A percentile compares a stretch with the other conserved stretches of the same genome.
phyloP scores from a whole-genome alignment of 2,329 filamentous ascomycete genomes.

The Fusarium sp. region DNA sequence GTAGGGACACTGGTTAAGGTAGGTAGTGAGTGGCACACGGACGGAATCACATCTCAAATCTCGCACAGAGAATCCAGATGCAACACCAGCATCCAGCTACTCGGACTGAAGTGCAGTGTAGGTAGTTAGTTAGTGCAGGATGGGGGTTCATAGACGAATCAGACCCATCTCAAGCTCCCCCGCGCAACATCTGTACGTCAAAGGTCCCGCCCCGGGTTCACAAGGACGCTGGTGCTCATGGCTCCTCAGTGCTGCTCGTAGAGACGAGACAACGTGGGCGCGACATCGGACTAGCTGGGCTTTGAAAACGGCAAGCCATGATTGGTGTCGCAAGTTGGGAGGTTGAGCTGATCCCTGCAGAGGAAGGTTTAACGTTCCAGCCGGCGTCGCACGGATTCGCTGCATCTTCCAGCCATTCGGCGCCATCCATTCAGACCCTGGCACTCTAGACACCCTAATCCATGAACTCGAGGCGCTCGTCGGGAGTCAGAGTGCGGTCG shows the following conservation, averaged over 20 bases:
- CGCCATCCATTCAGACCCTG: slow-evolving; percentile 28
- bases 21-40: slow-evolving; percentile 10
- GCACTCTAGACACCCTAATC: slow-evolving; percentile 14
- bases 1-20: slow-evolving; percentile 13
- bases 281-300: slow-evolving; percentile 46
- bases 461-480: slow-evolving; percentile 15
- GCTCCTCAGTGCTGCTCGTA: slow-evolving; percentile 1
- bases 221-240: slow-evolving; percentile 6
- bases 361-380: slow-evolving; percentile 43
- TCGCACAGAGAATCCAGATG: slow-evolving; percentile 21
- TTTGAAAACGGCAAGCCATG: slow-evolving; percentile 44
- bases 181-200: slow-evolving; percentile 44
- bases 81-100: slow-evolving; percentile 36
- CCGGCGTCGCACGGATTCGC: slow-evolving; percentile 37
- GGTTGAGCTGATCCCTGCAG: slow-evolving; percentile 35
- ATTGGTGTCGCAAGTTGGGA: slow-evolving; percentile 45
- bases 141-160: slow-evolving; percentile 37
- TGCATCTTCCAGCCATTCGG: slow-evolving; percentile 39
- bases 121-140: slow-evolving; percentile 6
- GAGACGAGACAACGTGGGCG: slow-evolving; percentile 35
- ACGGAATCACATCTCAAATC: slow-evolving; percentile 35
- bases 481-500: slow-evolving; percentile 33
- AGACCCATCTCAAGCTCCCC: slow-evolving; percentile 32
- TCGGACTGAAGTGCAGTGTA: slow-evolving; percentile 21
- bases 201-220: slow-evolving; percentile 29